Evolutionary conservation across 495 filamentous ascomycete species (phyloP), one percentile per base, ranked within the genome.

Genomic region (Daldinia loculata): DNA sequence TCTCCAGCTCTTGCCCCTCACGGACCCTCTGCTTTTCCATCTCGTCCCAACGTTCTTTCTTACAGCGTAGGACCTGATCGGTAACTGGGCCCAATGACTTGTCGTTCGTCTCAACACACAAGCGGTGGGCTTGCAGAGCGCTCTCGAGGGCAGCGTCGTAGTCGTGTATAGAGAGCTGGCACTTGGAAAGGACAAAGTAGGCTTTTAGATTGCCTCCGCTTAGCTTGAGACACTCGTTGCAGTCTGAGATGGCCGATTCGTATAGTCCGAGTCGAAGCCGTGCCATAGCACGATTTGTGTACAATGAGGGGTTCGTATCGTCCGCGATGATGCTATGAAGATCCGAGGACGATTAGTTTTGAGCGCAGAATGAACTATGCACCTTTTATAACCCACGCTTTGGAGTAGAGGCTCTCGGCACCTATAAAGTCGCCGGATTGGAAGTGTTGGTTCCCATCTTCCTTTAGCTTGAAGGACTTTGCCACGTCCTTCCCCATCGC

Each of bases 261-360:
- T 89, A 94, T 73, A 84, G 83, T 78, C 48, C 75, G n/a, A 96
- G 85, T 74, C 88, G 89, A 48, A 95, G 82, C 48, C 94, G 90
- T 11, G 92, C 89, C 79, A 97, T 90, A 43, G 95, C 92, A 57
- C 95, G 91, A 82, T 99, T 99, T 30, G 95, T 96, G 83, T 89
- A 93, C 53, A 92, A 83, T 4, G 87, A 76, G 1, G 87, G 84
- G 74, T 91, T 92, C 6, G 74, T 79, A 6, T 85, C 80, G 76
- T 93, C 88, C 58, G 84, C 82, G 63, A 87, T 84, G 45, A 93
- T 87, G 19, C 81, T 84, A 71, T 24, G 30, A 52, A 58, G 53
- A 29, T 43, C 30, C 58, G 57, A 62, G 27, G 27, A 7, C 6
- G 5, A 39, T 63, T 53, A 29, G 12, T 3, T 30, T 53, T 17